Percentiles rank a stretch among this genome's conserved stretches.
Conservation (phyloP, 176 grass and related monocot species). For the Alopecurus myosuroides region DNA sequence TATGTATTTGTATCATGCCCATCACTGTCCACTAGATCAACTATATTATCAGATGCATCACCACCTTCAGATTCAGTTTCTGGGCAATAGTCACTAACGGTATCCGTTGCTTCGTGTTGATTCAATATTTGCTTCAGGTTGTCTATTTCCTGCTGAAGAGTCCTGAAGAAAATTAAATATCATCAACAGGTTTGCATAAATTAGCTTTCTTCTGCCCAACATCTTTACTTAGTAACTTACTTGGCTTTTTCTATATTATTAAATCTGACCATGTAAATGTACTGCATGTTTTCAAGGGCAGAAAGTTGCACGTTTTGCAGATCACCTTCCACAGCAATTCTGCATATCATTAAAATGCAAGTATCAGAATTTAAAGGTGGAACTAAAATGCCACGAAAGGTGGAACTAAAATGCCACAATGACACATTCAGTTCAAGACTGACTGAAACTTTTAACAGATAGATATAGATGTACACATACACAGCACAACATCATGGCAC, state of each 20-base stretch:
- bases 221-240: constrained; percentile 36
- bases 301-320: constrained; percentile 51
- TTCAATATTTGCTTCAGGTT: constrained; percentile 59
- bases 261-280: constrained; percentile 91
- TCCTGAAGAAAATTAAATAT: constrained; percentile 39
- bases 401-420: not conserved
- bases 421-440: not conserved
- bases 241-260: constrained; percentile 75
- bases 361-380: constrained; percentile 27
- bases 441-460: not conserved
- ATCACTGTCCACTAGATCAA: constrained; percentile 24
- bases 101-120: constrained; percentile 38
- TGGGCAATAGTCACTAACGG: constrained; percentile 64
- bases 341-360: constrained; percentile 41
- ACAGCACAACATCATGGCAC: not conserved
- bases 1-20: constrained; percentile 17
- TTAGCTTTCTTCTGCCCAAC: not conserved
- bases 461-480: not conserved
- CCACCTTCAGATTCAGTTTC: constrained; percentile 85
- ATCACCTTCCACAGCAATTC: constrained; percentile 78
- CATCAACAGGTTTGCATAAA: constrained; percentile 1
- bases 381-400: not conserved
- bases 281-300: constrained; percentile 95
- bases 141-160: constrained; percentile 61
- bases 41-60: constrained; percentile 32